phyloP scores from a whole-genome alignment of 2,329 filamentous ascomycete species.

The Epichloe gansuensis region DNA sequence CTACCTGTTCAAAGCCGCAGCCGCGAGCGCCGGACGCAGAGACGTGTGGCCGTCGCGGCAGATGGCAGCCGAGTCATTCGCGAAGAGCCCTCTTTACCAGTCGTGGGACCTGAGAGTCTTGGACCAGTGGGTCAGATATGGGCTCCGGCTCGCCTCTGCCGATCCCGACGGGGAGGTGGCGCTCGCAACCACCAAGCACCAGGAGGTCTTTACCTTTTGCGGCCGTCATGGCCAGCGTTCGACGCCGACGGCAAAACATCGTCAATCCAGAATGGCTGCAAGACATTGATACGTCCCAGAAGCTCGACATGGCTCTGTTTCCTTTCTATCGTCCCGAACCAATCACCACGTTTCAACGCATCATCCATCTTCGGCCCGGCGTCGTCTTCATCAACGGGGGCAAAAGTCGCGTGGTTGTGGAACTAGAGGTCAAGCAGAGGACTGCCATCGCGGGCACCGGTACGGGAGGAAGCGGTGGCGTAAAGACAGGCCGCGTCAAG shows the following conservation, averaged over 20 bases:
- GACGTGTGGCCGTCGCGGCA: conserved; percentile 71
- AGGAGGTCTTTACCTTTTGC: conserved; percentile 65
- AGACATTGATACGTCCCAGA: conserved; percentile 32
- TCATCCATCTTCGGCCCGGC: conserved; percentile 50
- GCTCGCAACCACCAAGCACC: conserved; percentile 71
- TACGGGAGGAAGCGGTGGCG: conserved; percentile 55
- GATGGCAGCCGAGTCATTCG: conserved; percentile 56
- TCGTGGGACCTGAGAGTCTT: conserved; percentile 74
- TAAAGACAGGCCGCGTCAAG: conserved; percentile 51
- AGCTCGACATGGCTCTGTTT: conserved; percentile 24
- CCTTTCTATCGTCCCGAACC: conserved; percentile 60
- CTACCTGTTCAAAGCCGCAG: conserved; percentile 28
- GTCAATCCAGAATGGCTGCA: conserved; percentile 29
- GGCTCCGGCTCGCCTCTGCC: conserved; percentile 51
- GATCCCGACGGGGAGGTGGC: conserved; percentile 42
- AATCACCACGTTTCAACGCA: conserved; percentile 38
- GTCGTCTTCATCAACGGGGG: conserved; percentile 60
- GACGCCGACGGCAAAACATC: conserved; percentile 24
- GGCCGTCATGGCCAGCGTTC: conserved; percentile 41
- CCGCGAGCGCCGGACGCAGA: conserved; percentile 57
- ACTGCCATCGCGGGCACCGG: conserved; percentile 52
- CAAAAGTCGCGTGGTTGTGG: conserved; percentile 41
- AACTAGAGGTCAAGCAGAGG: conserved; percentile 42
- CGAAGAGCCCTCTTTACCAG: conserved; percentile 57
- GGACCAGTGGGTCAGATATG: conserved; percentile 48